Evolutionary conservation across 1,284 basidiomycete genomes (phyloP).

Genomic region (Pascua guehoae): DNA sequence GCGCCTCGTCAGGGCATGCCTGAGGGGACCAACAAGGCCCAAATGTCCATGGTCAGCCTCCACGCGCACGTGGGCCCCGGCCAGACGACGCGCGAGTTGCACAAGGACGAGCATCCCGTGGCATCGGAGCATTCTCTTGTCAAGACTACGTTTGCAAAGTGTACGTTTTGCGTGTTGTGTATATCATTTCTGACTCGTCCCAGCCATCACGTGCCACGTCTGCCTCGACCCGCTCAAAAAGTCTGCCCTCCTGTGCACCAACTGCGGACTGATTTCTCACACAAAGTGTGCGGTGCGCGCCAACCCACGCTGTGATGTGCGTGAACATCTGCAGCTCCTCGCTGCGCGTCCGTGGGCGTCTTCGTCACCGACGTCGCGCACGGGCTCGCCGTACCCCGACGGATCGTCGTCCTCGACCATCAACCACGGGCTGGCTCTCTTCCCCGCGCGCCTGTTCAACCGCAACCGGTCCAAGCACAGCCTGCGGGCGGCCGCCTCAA

Average conservation of each 20-base stretch:
- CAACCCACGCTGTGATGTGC: conserved; percentile 72
- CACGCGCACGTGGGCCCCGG: conserved; percentile 9
- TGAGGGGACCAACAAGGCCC: conserved; percentile 5
- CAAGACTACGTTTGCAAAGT: conserved; percentile 86
- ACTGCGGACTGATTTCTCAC: conserved; percentile 85
- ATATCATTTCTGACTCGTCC: conserved; percentile 7
- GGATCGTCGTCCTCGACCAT: not conserved
- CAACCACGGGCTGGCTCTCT: not conserved
- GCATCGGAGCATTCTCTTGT: conserved; percentile 69
- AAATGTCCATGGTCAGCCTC: conserved; percentile 18
- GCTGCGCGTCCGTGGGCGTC: not conserved
- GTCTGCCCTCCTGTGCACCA: conserved; percentile 79
- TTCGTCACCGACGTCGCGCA: conserved; percentile 4
- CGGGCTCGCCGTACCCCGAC: conserved; percentile 6
- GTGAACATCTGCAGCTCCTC: conserved; percentile 33
- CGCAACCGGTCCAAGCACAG: conserved; percentile 14
- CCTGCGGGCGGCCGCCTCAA: conserved; percentile 7
- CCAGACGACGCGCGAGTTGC: conserved; percentile 1
- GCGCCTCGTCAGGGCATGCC: not conserved
- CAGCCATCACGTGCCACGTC: conserved; percentile 82
- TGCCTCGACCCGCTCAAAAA: conserved; percentile 78
- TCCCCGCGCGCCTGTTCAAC: conserved; percentile 13
- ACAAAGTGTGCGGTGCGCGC: conserved; percentile 70
- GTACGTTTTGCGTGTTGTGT: conserved; percentile 53
- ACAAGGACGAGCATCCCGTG: conserved; percentile 4